A percentile compares a stretch with the other conserved stretches of the same genome.
Conservation (phyloP, 495 filamentous ascomycete species). For the Penicillium taxi region DNA sequence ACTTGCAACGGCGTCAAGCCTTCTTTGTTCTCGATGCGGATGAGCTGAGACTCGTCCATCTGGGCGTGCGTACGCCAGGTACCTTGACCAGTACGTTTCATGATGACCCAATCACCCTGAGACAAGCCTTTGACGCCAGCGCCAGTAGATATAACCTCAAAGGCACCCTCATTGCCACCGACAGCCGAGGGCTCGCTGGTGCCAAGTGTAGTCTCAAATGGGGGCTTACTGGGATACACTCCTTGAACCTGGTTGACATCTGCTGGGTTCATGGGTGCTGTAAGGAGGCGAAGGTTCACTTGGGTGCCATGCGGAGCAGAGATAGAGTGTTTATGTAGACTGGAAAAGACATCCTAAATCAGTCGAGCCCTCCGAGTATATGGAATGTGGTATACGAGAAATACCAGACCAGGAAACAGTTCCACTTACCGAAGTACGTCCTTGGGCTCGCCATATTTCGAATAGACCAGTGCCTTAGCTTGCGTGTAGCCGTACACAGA, state of each 20-base stretch:
- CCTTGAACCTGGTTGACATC: conserved; percentile 97
- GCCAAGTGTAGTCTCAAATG: conserved; percentile 63
- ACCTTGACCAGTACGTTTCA: conserved; percentile 68
- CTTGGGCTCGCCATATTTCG: conserved; percentile 73
- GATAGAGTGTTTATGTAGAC: conserved; percentile 76
- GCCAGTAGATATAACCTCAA: conserved; percentile 69
- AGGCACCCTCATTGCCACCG: conserved; percentile 84
- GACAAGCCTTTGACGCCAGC: conserved; percentile 43
- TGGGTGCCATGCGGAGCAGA: conserved; percentile 55
- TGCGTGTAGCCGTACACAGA: conserved; percentile 97
- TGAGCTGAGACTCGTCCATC: conserved; percentile 52
- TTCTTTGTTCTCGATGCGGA: conserved; percentile 57
- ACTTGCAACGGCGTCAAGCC: conserved; percentile 67
- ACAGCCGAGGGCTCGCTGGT: conserved; percentile 66
- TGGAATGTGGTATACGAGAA: not conserved
- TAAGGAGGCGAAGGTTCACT: conserved; percentile 67
- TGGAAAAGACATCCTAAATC: conserved; percentile 17
- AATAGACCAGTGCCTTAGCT: conserved; percentile 82
- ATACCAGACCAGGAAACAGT: not conserved
- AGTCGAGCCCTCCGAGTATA: not conserved
- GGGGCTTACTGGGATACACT: conserved; percentile 81
- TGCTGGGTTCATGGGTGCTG: conserved; percentile 89
- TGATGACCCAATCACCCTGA: conserved; percentile 89
- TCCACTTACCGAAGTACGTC: conserved; percentile 68
- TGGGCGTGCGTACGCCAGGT: conserved; percentile 91